phyloP scores from a whole-genome alignment of 176 grass and related monocot genomes.

The Phoenix roebelenii region DNA sequence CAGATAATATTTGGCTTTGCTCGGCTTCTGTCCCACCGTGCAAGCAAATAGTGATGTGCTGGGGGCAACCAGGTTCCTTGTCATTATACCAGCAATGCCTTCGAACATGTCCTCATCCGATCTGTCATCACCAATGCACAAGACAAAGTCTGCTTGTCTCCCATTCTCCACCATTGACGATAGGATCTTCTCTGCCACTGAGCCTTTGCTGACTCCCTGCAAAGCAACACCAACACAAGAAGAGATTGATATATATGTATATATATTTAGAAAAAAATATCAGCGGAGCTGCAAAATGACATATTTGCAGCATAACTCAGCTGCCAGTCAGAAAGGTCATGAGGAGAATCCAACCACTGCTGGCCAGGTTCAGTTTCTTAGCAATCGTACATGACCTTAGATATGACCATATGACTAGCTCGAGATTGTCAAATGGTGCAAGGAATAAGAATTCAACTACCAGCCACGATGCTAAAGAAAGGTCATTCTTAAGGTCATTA shows the following conservation, averaged over 20 bases:
- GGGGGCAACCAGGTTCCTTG: conserved; percentile 33
- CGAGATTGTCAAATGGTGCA: too few species aligned
- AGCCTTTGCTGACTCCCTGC: conserved; percentile 58
- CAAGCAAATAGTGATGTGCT: conserved; percentile 41
- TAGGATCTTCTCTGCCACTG: conserved; percentile 53
- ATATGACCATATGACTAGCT: too few species aligned
- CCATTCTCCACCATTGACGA: conserved; percentile 37
- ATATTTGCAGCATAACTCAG: too few species aligned
- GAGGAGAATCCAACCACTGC: too few species aligned
- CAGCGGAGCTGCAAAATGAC: neutral
- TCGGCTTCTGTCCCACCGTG: conserved; percentile 64
- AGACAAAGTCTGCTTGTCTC: conserved; percentile 46
- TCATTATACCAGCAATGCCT: conserved; percentile 36
- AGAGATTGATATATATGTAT: neutral
- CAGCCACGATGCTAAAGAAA: too few species aligned
- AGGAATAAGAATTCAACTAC: too few species aligned
- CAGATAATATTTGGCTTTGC: conserved; percentile 61
- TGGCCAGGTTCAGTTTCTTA: too few species aligned
- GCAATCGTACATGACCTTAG: too few species aligned
- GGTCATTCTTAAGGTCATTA: too few species aligned
- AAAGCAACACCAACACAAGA: conserved; percentile 4
- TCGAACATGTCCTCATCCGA: conserved; percentile 75
- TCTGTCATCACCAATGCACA: conserved; percentile 56
- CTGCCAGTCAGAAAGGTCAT: too few species aligned
- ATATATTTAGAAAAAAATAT: neutral